phyloP scores from a whole-genome alignment of 2,329 filamentous ascomycete genomes.

The Beauveria bassiana region DNA sequence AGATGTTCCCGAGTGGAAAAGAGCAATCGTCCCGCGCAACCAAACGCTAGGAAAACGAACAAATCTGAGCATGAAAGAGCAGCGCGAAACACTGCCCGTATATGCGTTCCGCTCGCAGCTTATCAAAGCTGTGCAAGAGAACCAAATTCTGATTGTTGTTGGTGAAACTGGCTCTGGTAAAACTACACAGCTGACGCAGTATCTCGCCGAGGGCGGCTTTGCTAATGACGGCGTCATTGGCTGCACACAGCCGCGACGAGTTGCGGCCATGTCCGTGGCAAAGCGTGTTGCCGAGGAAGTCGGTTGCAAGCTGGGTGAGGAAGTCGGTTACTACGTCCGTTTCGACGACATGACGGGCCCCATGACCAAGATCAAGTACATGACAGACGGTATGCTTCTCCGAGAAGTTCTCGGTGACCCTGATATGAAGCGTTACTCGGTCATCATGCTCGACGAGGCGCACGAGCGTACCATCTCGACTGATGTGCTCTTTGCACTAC shows the following conservation, averaged over 20 bases:
- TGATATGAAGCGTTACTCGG: constrained; percentile 80
- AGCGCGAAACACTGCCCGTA: constrained; percentile 82
- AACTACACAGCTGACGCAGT: constrained; percentile 93
- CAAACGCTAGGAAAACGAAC: constrained; percentile 80
- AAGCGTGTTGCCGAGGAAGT: constrained; percentile 96
- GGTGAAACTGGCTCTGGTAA: constrained; percentile 90
- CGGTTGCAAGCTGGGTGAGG: constrained; percentile 79
- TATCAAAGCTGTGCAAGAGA: constrained; percentile 75
- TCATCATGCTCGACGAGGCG: constrained; percentile 97
- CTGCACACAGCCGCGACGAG: constrained; percentile 93
- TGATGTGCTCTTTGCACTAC: constrained; percentile 84
- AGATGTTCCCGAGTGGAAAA: constrained; percentile 86
- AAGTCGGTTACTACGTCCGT: constrained; percentile 95
- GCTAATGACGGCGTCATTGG: constrained; percentile 83
- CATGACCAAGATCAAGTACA: constrained; percentile 93
- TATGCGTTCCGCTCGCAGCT: constrained; percentile 82
- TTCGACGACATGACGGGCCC: constrained; percentile 92
- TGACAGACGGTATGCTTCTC: constrained; percentile 98
- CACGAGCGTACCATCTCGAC: constrained; percentile 96
- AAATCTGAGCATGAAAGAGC: constrained; percentile 87
- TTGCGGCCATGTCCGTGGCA: constrained; percentile 94
- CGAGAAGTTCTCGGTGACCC: constrained; percentile 91
- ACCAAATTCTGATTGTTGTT: constrained; percentile 91
- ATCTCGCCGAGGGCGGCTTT: constrained; percentile 86
- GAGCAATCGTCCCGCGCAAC: constrained; percentile 69